Evolutionary conservation across 345 rosid genomes (phyloP), one percentile per base, ranked within the genome.

Genomic region (Nephelium lappaceum): DNA sequence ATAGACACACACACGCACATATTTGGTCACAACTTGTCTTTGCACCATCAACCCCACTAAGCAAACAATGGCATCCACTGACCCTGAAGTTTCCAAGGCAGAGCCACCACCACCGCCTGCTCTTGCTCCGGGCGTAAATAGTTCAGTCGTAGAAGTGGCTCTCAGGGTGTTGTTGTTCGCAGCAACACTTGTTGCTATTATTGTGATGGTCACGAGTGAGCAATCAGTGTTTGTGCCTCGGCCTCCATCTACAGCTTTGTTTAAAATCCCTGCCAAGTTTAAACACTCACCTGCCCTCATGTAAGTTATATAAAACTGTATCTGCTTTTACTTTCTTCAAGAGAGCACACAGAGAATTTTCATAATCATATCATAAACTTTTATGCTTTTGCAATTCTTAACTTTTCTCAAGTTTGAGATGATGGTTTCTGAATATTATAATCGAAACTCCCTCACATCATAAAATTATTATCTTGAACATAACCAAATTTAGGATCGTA

Each of bases 231-330:
- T 65, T 11, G 77, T 80, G 79, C 70, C 64, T 18, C 38, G 75
- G 53, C 89, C 90, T 0, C 86, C 84, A 5, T 60, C 80, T 11
- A 49, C 55, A 10, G 0, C 36, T 12, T 67, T 3, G 0, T 39
- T 73, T 57, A 84, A 75, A 39, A 25, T 68, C 45, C 45, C 82
- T 12, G 93, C 93, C 69, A 91, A 90, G 83, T 93, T 93, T 73
- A 83, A 41, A 47, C 81, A 95, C 74, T 90, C 97, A 0, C 97
- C 98, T 0, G 97, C 97, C 71, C 86, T 91, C 80, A 74, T 91
- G 98, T 93, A n/a, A 82, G 91, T 78, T 43, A 23, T 49, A 15
- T 18, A 53, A 16, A 0, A 53, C n/a, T 53, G 14, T 27, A 31
- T 31, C 36, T 16, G 58, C 21, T 16, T 53, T 16, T 53, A 51